Evolutionary conservation across 805 yeast genomes (phyloP).

Genomic region (Yamadazyma insecticola): DNA sequence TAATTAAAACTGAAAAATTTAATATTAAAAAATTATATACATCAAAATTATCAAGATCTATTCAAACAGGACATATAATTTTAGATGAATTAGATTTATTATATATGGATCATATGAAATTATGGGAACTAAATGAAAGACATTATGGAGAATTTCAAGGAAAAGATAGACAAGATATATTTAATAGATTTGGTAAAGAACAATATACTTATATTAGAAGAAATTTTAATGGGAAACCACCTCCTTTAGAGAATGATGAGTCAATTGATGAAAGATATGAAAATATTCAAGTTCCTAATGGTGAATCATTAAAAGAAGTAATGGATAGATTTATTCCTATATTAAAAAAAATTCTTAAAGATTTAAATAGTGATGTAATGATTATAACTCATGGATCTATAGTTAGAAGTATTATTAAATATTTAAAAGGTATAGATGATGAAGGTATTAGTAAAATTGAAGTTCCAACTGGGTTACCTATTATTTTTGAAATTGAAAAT

Average conservation of each 20-base stretch:
- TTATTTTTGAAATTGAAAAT: conserved; percentile 35
- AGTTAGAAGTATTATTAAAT: conserved; percentile 37
- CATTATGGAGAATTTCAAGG: conserved; percentile 44
- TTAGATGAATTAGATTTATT: conserved; percentile 25
- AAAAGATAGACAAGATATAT: conserved; percentile 31
- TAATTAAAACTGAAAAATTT: conserved; percentile 17
- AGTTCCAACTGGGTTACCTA: conserved; percentile 42
- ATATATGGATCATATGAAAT: conserved; percentile 34
- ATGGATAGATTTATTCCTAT: conserved; percentile 38
- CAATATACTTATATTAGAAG: conserved; percentile 36
- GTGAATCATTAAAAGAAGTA: conserved; percentile 36
- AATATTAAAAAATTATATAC: conserved; percentile 31
- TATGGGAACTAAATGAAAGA: conserved; percentile 41
- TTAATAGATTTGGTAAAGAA: conserved; percentile 30
- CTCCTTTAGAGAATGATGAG: conserved; percentile 21
- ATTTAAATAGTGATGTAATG: conserved; percentile 18
- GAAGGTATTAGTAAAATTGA: conserved; percentile 35
- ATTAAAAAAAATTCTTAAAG: conserved; percentile 25
- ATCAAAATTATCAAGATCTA: conserved; percentile 35
- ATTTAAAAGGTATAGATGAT: conserved; percentile 31
- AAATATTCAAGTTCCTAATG: conserved; percentile 28
- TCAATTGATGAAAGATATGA: conserved; percentile 35
- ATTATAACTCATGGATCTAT: conserved; percentile 42
- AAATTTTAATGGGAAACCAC: conserved; percentile 35
- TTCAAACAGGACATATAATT: conserved; percentile 38